Base-by-base conservation (phyloP, 805 yeast genomes). In the Metschnikowia lunata region DNA sequence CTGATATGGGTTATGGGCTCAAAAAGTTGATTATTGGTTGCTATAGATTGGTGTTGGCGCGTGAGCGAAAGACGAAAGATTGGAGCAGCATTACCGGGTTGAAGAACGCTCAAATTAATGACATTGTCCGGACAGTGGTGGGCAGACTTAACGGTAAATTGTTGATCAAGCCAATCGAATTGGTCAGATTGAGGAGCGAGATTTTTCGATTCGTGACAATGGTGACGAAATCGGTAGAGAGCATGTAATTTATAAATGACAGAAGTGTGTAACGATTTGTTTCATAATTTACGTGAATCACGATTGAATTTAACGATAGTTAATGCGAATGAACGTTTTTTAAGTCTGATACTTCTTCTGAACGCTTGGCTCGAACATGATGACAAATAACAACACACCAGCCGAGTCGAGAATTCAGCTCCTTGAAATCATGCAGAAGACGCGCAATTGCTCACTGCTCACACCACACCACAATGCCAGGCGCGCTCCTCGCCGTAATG, bases 21-120 rank as follows among this genome's bases (percentile, higher is more conserved):
- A 64, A 62, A 49, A 67, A 69, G 47, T 64, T 71, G 49, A 64
- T 71, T 34, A 55, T 70, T 33, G 76, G 73, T 5, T 71, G 75
- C 49, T 64, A 67, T 50, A 67, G 68, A 45, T 55, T 71, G 32
- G 61, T 69, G 4, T 58, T 70, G 34, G 56, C 68, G 26, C 56
- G 65, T 33, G 72, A 66, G 48, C 58, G 60, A 18, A 40, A 43
- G 29, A 34, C 45, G 3, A 50, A 46, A 34, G 64, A 69, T 46
- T 71, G 75, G 76, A 48, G 57, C 34, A 42, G 47, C 4, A 56
- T 67, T 41, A 67, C 73, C 1, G 74, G 74, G 4, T 58, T 71
- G 42, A 54, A 60, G 13, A 61, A 60, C 42, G 58, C 60, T 32
- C 72, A 71, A 38, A 59, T 69, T 36, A 64, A 65, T 47, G 45